These are phyloP conservation scores for Globisporangium uncinulatum DNA, from an alignment of 352 stramenopile genomes.

Conservation along the genomic window DNA sequence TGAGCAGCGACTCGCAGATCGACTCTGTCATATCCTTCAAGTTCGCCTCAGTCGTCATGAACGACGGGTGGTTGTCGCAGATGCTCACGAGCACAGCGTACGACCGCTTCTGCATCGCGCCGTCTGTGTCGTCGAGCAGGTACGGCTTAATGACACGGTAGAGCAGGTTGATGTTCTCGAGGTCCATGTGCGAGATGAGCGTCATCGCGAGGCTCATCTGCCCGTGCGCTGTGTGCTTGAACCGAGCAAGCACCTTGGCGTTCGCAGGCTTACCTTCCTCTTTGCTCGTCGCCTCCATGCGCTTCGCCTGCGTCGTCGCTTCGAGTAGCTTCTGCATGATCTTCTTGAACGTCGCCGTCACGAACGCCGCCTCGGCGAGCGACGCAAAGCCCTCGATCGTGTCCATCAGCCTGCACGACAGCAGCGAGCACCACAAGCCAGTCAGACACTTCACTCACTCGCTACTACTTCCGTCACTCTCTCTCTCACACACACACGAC, in stretches of 20 bases:
- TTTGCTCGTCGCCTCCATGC: slow-evolving; percentile 36
- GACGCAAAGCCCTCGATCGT: slow-evolving; percentile 80
- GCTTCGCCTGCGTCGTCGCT: slow-evolving; percentile 73
- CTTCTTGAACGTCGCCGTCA: slow-evolving; percentile 78
- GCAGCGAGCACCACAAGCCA: not conserved
- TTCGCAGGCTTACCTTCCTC: slow-evolving; percentile 20
- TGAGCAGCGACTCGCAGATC: slow-evolving; percentile 92
- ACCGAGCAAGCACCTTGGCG: slow-evolving; percentile 39
- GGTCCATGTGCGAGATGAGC: slow-evolving; percentile 74
- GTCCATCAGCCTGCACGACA: slow-evolving; percentile 40
- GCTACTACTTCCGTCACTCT: too few relatives aligned
- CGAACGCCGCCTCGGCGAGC: slow-evolving; percentile 57
- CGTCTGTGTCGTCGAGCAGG: slow-evolving; percentile 80
- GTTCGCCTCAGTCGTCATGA: slow-evolving; percentile 69
- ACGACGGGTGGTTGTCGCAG: slow-evolving; percentile 78
- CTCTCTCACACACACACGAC: not conserved
- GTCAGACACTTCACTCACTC: too few relatives aligned
- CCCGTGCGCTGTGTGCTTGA: slow-evolving; percentile 60
- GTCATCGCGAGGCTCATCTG: slow-evolving; percentile 79
- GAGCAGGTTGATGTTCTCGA: slow-evolving; percentile 64
- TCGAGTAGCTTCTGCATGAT: slow-evolving; percentile 88
- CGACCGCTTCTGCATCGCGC: slow-evolving; percentile 85
- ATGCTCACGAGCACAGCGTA: slow-evolving; percentile 85
- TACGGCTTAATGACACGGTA: slow-evolving; percentile 89
- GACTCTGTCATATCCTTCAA: slow-evolving; percentile 91